Conservation (phyloP, 116 monocot species). For the Phalaenopsis hybrid region DNA sequence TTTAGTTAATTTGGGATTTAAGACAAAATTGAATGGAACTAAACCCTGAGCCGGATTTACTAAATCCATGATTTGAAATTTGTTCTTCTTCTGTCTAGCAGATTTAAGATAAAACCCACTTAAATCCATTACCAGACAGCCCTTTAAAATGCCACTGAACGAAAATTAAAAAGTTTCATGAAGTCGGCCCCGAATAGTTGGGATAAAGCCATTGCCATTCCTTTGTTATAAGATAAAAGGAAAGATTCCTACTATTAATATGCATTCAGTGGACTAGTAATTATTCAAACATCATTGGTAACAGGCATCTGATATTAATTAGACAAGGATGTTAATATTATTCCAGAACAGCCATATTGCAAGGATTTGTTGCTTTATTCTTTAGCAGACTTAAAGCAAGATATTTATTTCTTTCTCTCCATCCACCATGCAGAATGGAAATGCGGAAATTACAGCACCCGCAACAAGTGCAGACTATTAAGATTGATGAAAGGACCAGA, state of each 20-base stretch:
- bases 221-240: neutral
- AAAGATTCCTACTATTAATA: neutral
- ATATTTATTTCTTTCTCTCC: too few relatives aligned
- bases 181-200: neutral
- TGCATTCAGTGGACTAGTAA: neutral
- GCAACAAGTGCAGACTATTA: neutral
- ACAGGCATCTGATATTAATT: neutral
- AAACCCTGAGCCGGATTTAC: too few relatives aligned
- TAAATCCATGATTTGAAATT: too few relatives aligned
- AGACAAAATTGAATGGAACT: too few relatives aligned
- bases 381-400: neutral
- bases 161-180: neutral
- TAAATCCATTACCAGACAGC: too few relatives aligned
- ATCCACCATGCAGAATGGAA: neutral
- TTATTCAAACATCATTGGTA: neutral
- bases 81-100: too few relatives aligned
- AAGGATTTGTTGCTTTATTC: neutral
- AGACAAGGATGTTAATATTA: neutral
- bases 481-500: neutral
- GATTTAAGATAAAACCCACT: too few relatives aligned
- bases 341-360: neutral
- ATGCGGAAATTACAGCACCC: neutral
- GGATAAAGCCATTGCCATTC: neutral
- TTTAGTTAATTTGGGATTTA: too few relatives aligned
- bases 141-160: neutral